Conservation (phyloP, 306 rosid species). For the Fragaria ananassa region DNA sequence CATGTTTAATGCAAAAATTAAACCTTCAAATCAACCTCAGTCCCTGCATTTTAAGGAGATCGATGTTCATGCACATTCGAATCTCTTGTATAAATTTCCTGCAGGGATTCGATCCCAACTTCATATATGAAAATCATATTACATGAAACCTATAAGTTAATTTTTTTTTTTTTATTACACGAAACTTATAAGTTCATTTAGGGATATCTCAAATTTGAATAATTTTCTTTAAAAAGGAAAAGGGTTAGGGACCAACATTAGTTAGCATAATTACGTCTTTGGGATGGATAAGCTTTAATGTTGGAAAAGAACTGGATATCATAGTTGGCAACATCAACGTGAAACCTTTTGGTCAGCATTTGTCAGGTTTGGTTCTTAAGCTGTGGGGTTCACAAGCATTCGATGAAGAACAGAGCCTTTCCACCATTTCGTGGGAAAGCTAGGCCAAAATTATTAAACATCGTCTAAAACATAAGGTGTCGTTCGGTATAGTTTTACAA, state of each 20-base stretch:
- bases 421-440: constrained; percentile 35
- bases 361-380: constrained; percentile 10
- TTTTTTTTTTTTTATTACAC: too few species aligned
- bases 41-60: not conserved
- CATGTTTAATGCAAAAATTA: constrained; percentile 16
- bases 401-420: not conserved
- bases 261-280: not conserved
- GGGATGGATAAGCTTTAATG: constrained; percentile 20
- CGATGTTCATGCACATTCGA: not conserved
- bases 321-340: constrained; percentile 8
- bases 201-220: not conserved
- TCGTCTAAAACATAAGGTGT: constrained; percentile 10
- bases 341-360: not conserved
- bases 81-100: not conserved
- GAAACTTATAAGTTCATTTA: not conserved
- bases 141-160: not conserved
- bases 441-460: constrained; percentile 21
- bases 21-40: not conserved
- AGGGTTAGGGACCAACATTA: not conserved
- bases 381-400: constrained; percentile 13
- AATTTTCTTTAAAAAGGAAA: not conserved
- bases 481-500: too few species aligned
- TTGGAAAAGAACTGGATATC: constrained; percentile 18
- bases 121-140: not conserved
- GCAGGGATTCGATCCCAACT: too few species aligned